Percentiles rank a stretch among this genome's conserved stretches.
These are phyloP conservation scores for Neurospora tetraspora DNA, from an alignment of 495 filamentous ascomycete genomes.

Conservation along the genomic window DNA sequence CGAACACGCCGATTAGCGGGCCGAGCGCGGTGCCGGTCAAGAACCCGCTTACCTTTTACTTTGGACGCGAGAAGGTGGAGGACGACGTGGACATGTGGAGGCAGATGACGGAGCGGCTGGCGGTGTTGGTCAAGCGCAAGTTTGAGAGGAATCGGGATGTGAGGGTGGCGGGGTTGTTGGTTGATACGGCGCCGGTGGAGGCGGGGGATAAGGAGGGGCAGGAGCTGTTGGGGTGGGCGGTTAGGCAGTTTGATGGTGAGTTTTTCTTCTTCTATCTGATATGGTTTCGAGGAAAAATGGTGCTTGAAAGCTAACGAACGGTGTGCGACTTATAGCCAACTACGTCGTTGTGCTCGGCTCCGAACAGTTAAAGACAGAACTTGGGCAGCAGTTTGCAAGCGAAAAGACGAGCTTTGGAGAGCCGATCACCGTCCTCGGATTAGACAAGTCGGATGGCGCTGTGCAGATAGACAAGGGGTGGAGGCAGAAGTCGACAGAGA, in stretches of 20 bases:
- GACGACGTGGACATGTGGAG: constrained; percentile 64
- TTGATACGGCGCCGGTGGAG: constrained; percentile 73
- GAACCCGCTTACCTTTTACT: constrained; percentile 84
- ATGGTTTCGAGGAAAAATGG: background rate
- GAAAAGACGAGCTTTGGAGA: constrained; percentile 52
- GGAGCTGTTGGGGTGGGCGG: constrained; percentile 70
- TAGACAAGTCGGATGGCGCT: constrained; percentile 82
- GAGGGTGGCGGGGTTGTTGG: constrained; percentile 63
- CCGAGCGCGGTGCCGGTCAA: constrained; percentile 83
- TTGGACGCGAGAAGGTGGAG: constrained; percentile 65
- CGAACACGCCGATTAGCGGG: constrained; percentile 75
- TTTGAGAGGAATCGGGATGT: constrained; percentile 67
- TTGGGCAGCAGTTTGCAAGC: constrained; percentile 60
- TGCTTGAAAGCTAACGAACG: background rate
- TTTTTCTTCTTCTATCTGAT: constrained; percentile 1
- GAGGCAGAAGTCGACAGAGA: constrained; percentile 58
- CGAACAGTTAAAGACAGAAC: constrained; percentile 66
- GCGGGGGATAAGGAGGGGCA: constrained; percentile 44
- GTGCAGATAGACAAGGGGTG: constrained; percentile 70
- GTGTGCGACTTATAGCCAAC: constrained; percentile 49
- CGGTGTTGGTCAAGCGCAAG: constrained; percentile 66
- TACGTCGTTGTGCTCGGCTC: constrained; percentile 70
- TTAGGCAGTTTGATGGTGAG: constrained; percentile 75
- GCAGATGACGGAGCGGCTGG: constrained; percentile 64
- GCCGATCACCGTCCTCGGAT: constrained; percentile 58